Evolutionary conservation across 257 asterid species (phyloP).

Genomic region (Ballota nigra): DNA sequence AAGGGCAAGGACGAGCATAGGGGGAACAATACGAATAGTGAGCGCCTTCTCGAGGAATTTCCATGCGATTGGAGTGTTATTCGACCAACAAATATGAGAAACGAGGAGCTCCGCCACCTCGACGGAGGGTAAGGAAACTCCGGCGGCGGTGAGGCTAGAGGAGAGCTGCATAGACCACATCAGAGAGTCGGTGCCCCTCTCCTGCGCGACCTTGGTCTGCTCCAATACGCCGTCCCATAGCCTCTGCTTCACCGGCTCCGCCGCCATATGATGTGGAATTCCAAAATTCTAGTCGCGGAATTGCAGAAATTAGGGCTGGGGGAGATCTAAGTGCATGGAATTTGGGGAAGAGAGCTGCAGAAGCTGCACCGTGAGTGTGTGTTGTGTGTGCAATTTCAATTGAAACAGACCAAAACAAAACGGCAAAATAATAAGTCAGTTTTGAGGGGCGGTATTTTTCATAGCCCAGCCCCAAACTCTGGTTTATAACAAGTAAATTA

Average conservation of each 20-base stretch:
- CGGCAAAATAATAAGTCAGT: slow-evolving; percentile 3
- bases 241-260: slow-evolving; percentile 41
- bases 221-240: slow-evolving; percentile 66
- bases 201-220: slow-evolving; percentile 75
- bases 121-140: slow-evolving; percentile 70
- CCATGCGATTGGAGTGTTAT: slow-evolving; percentile 77
- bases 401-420: neutral
- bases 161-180: slow-evolving; percentile 76
- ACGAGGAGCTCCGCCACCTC: slow-evolving; percentile 78
- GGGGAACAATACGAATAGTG: slow-evolving; percentile 68
- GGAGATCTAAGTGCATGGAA: slow-evolving; percentile 25
- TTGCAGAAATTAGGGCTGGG: slow-evolving; percentile 20
- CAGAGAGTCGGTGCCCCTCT: slow-evolving; percentile 72
- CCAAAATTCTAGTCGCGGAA: slow-evolving; percentile 2
- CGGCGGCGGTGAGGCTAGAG: slow-evolving; percentile 57
- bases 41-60: slow-evolving; percentile 87
- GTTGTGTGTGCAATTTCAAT: slow-evolving; percentile 16
- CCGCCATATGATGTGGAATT: slow-evolving; percentile 30
- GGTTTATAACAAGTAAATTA: too few species aligned
- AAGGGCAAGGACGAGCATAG: slow-evolving; percentile 75
- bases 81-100: slow-evolving; percentile 82
- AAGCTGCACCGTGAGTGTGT: slow-evolving; percentile 27
- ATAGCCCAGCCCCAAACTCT: too few species aligned
- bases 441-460: neutral
- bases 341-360: slow-evolving; percentile 17